Evolutionary conservation across 208 protist species (phyloP).

Genomic region (Novymonas esmeraldas): DNA sequence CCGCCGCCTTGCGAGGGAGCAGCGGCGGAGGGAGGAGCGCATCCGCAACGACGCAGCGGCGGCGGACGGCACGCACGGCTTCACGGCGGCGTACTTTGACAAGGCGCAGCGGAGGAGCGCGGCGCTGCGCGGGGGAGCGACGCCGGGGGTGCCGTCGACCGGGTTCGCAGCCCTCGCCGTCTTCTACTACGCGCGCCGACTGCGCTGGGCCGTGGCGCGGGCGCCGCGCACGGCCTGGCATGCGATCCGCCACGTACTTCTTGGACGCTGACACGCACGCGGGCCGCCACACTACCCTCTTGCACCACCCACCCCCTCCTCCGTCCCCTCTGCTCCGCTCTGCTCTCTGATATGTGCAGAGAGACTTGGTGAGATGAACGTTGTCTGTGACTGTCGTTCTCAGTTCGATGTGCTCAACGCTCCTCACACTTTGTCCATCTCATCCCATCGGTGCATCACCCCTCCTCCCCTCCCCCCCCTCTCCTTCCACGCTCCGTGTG

Average conservation of each 20-base stretch:
- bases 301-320: not conserved
- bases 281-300: not conserved
- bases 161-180: conserved; percentile 20
- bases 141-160: not conserved
- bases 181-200: conserved; percentile 31
- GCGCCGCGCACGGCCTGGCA: conserved; percentile 33
- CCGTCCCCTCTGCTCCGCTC: not conserved
- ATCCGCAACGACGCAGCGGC: conserved; percentile 31
- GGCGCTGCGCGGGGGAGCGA: conserved; percentile 6
- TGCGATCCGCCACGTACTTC: conserved; percentile 43
- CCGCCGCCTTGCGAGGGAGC: conserved; percentile 40
- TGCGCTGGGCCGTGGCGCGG: conserved; percentile 4
- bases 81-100: conserved; percentile 71
- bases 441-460: no score
- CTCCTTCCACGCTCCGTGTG: no score
- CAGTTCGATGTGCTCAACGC: no score
- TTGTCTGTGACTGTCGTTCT: no score
- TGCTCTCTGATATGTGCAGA: no score
- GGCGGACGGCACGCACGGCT: conserved; percentile 71
- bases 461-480: no score
- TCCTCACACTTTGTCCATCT: no score
- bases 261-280: conserved; percentile 22
- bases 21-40: conserved; percentile 30
- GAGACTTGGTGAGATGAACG: no score
- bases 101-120: conserved; percentile 22